Base-by-base conservation (phyloP, 768 basidiomycete genomes). In the Trametes punicea region DNA sequence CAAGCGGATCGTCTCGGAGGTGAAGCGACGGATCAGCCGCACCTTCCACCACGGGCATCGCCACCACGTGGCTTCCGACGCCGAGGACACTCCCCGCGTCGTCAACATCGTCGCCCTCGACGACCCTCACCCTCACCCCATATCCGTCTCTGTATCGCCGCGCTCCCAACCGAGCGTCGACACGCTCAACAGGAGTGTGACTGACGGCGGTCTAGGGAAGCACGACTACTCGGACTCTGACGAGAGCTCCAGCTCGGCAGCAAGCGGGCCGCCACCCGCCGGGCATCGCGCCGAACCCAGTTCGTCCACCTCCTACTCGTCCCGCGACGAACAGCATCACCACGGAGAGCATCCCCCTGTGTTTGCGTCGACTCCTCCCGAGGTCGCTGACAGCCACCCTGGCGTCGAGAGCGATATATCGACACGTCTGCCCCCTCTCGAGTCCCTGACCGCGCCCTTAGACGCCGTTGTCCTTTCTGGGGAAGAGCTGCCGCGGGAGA, bases 1-100 rank as follows among this genome's bases (percentile, higher is more conserved):
- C 31, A 61, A 61, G 45, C 55, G 57, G 16, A 57, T 65, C 51
- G 64, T 63, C 10, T 61, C 50, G 42, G 56, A 57, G n/a, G 38
- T 65, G 34, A 63, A 57, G 45, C 52, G 62, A 27, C 56, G 62
- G 18, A 63, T 65, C 47, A 57, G 55, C 55, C 44, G 52, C 50
- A 60, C 61, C 10, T 59, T 57, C 59, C 55, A 48, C 30, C 46
- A 44, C 26, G 56, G 63, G 9, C 60, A 59, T 34, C 59, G 52
- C 38, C 54, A 57, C 44, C 46, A 33, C 46, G 50, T 39, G 46
- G 25, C 15, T 13, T 13, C 42, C 42, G 18, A 44, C 21, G 42
- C 26, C 23, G 7, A 2, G 5, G 34, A 15, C 34, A 16, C n/a
- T 44, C 42, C 11, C 3, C 34, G 52, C 16, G 27, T 50, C 45